Evolutionary conservation across 2,329 filamentous ascomycete species (phyloP), one percentile per base, ranked within the genome.

Genomic region (Paracorniculantispora psalliotae): DNA sequence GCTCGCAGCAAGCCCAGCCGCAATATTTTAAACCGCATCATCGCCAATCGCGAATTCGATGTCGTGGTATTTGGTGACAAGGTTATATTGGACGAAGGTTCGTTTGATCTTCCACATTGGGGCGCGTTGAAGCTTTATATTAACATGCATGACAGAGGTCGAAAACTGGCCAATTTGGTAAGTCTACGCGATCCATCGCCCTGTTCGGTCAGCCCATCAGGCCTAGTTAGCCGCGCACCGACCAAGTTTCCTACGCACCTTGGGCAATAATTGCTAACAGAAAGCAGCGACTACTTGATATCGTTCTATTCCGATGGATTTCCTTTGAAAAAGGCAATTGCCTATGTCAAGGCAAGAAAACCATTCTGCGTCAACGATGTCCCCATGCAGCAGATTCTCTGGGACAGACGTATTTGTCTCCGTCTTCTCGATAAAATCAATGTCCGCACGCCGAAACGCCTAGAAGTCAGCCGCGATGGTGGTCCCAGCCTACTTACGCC

Each of bases 301-400:
- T 96, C 92, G 3, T 99, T 99, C 76, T 99, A 97, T 74, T 97
- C 93, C 0, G 93, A 97, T 72, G 94, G 94, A 0, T 99, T 99
- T 66, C 94, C 94, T 0, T 77, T 99, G 49, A 92, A 97, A 65
- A 99, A 99, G 72, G 94, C 96, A 5, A 96, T 99, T 67, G 91
- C 92, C 35, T 99, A 99, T 72, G 91, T 92, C 62, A 91, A 92
- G 68, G 83, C 96, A 12, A 87, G 94, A 59, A 96, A 96, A 70
- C 94, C 94, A 0, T 97, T 97, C 67, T 97, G 93, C 70, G 92
- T 99, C 69, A 99, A 99, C 70, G 93, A 99, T 72, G 80, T 99
- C 46, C 90, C 92, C 1, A 97, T 99, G 91, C 94, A 99, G 72
- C 92, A 96, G 72, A 86, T 99, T 6, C 79, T 99, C 3, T 99